These are phyloP conservation scores for Solioccasus polychromus DNA, from an alignment of 768 basidiomycete species.

Conservation along the genomic window DNA sequence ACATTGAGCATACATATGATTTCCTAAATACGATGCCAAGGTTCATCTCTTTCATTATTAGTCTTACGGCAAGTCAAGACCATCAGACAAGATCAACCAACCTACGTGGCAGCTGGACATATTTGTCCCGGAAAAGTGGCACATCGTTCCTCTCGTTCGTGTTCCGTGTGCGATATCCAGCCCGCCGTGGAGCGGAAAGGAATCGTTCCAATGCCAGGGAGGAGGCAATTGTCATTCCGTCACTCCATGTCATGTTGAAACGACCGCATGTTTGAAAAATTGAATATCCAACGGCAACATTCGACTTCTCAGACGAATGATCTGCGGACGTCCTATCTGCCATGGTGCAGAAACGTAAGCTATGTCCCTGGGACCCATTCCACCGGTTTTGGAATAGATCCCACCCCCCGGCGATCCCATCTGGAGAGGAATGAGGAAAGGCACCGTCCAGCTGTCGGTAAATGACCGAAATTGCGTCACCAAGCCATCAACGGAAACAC, in stretches of 20 bases:
- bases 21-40: slow-evolving; percentile 13
- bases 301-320: neutral
- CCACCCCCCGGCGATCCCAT: slow-evolving; percentile 18
- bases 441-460: slow-evolving; percentile 7
- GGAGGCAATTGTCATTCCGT: slow-evolving; percentile 5
- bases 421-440: slow-evolving; percentile 10
- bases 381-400: slow-evolving; percentile 9
- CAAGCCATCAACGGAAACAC: slow-evolving; percentile 10
- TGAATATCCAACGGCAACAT: neutral
- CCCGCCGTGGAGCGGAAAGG: slow-evolving; percentile 15
- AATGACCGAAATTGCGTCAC: slow-evolving; percentile 26
- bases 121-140: slow-evolving; percentile 8
- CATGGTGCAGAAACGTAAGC: neutral
- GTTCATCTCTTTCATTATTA: slow-evolving; percentile 14
- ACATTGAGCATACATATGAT: slow-evolving; percentile 1
- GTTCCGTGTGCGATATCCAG: slow-evolving; percentile 22
- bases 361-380: neutral
- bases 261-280: slow-evolving; percentile 10
- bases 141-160: slow-evolving; percentile 10
- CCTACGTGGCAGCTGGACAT: slow-evolving; percentile 16
- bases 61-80: slow-evolving; percentile 6
- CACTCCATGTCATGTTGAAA: slow-evolving; percentile 14
- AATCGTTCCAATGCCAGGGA: slow-evolving; percentile 5
- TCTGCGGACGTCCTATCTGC: neutral
- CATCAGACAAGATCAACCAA: slow-evolving; percentile 8